phyloP scores from a whole-genome alignment of 345 rosid genomes.

The Adansonia digitata region DNA sequence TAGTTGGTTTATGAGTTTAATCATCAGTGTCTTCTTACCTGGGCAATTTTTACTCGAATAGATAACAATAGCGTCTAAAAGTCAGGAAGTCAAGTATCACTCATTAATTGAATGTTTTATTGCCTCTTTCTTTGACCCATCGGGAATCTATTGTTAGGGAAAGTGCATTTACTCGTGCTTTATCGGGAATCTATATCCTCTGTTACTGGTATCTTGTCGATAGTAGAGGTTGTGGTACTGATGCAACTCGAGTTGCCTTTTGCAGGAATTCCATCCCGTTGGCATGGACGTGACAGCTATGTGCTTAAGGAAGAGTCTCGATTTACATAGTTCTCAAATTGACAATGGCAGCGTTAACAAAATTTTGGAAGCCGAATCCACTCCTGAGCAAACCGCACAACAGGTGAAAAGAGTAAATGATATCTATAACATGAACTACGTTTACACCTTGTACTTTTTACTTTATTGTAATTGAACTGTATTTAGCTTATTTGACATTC shows the following conservation, averaged over 20 bases:
- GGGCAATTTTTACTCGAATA: background rate
- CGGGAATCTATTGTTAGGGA: background rate
- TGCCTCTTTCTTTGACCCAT: background rate
- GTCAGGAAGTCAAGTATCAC: background rate
- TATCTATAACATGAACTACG: background rate
- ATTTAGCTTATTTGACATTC: constrained; percentile 6
- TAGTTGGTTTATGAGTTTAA: background rate
- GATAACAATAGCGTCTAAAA: background rate
- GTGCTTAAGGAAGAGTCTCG: constrained; percentile 33
- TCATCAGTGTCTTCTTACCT: background rate
- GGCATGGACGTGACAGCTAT: constrained; percentile 38
- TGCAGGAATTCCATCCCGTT: constrained; percentile 57
- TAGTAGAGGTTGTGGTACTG: background rate
- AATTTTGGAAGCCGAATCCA: constrained; percentile 28
- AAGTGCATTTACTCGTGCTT: background rate
- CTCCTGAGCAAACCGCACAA: constrained; percentile 37
- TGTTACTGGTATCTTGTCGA: background rate
- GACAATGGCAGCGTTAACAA: constrained; percentile 27
- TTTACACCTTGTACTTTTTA: background rate
- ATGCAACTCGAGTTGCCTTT: constrained; percentile 9
- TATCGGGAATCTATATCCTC: background rate
- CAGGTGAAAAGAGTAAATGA: constrained; percentile 29
- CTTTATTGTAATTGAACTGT: constrained; percentile 6
- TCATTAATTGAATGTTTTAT: background rate
- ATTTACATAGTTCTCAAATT: constrained; percentile 30